phyloP scores from a whole-genome alignment of 2,329 filamentous ascomycete genomes.

The Lasiodiplodia gonubiensis region DNA sequence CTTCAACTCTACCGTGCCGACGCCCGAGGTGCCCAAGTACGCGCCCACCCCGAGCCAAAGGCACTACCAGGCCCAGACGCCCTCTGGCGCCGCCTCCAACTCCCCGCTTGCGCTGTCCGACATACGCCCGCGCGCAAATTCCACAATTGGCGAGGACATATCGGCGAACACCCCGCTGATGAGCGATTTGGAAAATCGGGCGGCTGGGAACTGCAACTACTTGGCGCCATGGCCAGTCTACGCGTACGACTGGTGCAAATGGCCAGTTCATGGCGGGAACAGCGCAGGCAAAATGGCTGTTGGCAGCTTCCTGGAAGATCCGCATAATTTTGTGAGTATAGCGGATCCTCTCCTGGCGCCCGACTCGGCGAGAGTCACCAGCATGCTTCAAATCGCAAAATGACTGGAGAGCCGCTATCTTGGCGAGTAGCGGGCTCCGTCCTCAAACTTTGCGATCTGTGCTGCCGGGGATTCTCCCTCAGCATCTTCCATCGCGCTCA shows the following conservation, averaged over 20 bases:
- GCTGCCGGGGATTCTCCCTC: not conserved
- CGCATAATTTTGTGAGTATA: conserved; percentile 86
- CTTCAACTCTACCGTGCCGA: conserved; percentile 68
- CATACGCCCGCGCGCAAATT: conserved; percentile 86
- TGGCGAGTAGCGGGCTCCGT: not conserved
- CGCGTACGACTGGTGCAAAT: conserved; percentile 99
- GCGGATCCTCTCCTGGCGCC: not conserved
- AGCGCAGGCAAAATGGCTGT: conserved; percentile 91
- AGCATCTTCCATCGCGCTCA: not conserved
- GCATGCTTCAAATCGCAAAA: not conserved
- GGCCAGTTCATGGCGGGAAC: conserved; percentile 72
- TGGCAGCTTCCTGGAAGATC: conserved; percentile 95
- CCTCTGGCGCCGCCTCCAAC: conserved; percentile 71
- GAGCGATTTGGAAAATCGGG: conserved; percentile 69
- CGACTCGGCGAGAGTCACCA: not conserved
- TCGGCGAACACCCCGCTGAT: conserved; percentile 63
- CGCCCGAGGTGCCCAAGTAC: conserved; percentile 48
- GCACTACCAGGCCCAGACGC: conserved; percentile 59
- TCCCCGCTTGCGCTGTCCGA: conserved; percentile 91
- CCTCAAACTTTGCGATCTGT: not conserved
- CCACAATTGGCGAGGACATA: conserved; percentile 74
- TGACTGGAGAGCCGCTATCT: not conserved
- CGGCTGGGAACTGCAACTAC: conserved; percentile 84
- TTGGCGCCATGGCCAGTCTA: conserved; percentile 94
- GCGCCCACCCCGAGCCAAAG: conserved; percentile 59